Evolutionary conservation across 805 yeast genomes (phyloP).

Genomic region (Candida taoyuanica): DNA sequence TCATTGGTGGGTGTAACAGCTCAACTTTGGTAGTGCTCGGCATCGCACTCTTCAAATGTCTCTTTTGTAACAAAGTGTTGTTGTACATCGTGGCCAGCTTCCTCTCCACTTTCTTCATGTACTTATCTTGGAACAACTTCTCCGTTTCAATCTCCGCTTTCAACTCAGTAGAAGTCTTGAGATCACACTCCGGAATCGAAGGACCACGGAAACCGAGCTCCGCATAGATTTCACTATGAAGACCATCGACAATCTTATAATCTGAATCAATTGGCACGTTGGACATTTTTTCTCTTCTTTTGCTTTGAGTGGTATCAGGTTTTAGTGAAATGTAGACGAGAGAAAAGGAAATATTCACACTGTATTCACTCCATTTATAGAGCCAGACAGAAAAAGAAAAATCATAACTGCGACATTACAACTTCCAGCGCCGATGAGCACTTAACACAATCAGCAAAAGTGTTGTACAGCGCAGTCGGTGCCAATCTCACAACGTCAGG

Average conservation of each 20-base stretch:
- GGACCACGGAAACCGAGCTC: not conserved
- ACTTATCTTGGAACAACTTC: not conserved
- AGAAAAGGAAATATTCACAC: too few species aligned
- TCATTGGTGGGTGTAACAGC: conserved; percentile 1
- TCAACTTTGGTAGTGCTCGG: too few species aligned
- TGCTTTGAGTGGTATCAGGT: too few species aligned
- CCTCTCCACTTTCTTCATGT: not conserved
- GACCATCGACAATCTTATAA: not conserved
- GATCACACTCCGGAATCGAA: not conserved
- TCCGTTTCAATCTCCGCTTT: not conserved
- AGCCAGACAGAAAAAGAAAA: not conserved
- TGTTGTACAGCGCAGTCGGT: conserved; percentile 80
- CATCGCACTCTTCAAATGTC: too few species aligned
- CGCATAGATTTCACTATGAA: not conserved
- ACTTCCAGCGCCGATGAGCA: conserved; percentile 5
- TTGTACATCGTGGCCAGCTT: not conserved
- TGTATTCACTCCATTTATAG: too few species aligned
- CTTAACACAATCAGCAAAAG: conserved; percentile 46
- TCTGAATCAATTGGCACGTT: not conserved
- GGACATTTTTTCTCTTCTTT: not conserved
- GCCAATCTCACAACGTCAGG: conserved; percentile 91
- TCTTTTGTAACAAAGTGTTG: not conserved
- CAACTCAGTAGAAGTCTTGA: not conserved
- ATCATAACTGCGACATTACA: conserved; percentile 1
- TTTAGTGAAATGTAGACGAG: too few species aligned